These are phyloP conservation scores for Neonectria sp. DNA, from an alignment of 2,329 filamentous ascomycete genomes.

Conservation along the genomic window DNA sequence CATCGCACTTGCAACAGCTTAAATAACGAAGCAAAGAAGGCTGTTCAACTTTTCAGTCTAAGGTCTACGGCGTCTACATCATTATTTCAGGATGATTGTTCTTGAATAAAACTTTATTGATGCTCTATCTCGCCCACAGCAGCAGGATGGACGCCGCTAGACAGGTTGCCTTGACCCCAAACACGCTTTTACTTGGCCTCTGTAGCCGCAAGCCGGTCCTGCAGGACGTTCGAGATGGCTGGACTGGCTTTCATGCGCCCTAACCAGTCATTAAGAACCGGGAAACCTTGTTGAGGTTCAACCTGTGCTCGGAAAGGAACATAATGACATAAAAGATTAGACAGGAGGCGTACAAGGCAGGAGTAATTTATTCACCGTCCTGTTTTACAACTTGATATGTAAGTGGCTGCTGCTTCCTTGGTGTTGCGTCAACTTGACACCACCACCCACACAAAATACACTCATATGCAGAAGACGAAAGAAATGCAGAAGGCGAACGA, in stretches of 20 bases:
- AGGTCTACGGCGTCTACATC: background rate
- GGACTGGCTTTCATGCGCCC: background rate
- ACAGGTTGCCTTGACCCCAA: conserved; percentile 3
- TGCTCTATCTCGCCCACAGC: background rate
- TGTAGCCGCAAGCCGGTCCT: background rate
- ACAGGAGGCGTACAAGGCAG: background rate
- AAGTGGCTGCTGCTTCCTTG: background rate
- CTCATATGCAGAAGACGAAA: conserved; percentile 1
- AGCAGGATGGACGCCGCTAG: background rate
- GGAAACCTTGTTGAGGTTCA: conserved; percentile 1
- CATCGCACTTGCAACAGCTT: conserved; percentile 2
- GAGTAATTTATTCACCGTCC: background rate
- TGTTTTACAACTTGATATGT: conserved; percentile 1
- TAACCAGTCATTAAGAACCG: background rate
- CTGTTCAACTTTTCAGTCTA: conserved; percentile 2
- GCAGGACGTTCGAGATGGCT: background rate
- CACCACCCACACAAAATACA: conserved; percentile 3
- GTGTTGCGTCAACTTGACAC: background rate
- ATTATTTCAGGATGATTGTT: background rate
- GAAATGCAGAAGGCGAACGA: background rate
- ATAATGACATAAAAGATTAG: background rate
- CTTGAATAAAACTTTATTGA: conserved; percentile 1
- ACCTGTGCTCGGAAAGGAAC: background rate
- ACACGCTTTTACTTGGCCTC: background rate
- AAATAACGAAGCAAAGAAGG: conserved; percentile 1